Evolutionary conservation across 805 yeast genomes (phyloP).

Genomic region (Saccharomycopsis fibuligera): DNA sequence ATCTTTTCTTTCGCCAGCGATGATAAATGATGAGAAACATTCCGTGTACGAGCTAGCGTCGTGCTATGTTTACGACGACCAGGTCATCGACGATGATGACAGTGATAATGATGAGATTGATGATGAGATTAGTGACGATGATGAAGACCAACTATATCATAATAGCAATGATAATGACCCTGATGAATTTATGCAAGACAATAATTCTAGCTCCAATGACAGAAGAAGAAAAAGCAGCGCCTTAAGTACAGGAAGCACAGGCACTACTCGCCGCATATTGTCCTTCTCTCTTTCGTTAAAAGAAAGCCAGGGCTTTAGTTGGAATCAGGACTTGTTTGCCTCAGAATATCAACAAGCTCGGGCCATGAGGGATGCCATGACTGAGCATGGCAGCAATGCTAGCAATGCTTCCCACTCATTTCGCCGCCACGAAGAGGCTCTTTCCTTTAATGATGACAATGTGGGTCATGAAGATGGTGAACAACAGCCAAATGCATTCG

Average conservation of each 20-base stretch:
- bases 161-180: constrained; percentile 11
- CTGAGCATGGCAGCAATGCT: neutral
- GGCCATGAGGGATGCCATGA: constrained; percentile 1
- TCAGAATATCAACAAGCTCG: constrained; percentile 53
- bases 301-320: constrained; percentile 68
- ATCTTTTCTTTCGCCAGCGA: constrained; percentile 49
- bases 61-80: constrained; percentile 26
- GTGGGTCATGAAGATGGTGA: neutral
- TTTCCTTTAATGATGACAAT: too few relatives aligned
- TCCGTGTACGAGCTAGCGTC: constrained; percentile 41
- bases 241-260: too few relatives aligned
- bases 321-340: constrained; percentile 75
- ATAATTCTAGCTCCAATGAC: neutral
- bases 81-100: constrained; percentile 7
- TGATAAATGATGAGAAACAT: constrained; percentile 51
- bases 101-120: neutral
- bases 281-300: constrained; percentile 40
- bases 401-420: neutral
- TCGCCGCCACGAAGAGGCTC: neutral
- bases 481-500: neutral
- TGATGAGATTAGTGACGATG: neutral
- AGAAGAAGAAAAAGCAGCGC: neutral
- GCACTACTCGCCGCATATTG: constrained; percentile 22
- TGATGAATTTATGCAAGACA: constrained; percentile 3
- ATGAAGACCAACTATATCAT: neutral